Evolutionary conservation across 2,329 filamentous ascomycete genomes (phyloP).

Genomic region (Diaporthe longicolla): DNA sequence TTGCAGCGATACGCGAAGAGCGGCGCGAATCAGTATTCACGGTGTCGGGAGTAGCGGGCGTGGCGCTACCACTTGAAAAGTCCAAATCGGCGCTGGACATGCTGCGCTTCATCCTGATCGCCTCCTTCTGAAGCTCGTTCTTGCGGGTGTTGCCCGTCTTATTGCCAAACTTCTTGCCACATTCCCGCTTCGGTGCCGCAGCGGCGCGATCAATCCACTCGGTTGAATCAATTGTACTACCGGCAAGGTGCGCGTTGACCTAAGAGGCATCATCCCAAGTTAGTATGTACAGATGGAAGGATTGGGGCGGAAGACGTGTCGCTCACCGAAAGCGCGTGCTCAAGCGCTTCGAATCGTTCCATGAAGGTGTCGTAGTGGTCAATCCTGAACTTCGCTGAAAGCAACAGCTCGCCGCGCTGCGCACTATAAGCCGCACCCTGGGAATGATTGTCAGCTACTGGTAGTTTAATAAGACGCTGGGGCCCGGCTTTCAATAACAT

Average conservation of each 20-base stretch:
- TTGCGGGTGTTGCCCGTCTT: too few species aligned
- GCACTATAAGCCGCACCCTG: background rate
- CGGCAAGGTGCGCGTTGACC: background rate
- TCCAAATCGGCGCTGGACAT: background rate
- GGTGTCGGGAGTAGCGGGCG: too few species aligned
- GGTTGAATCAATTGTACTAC: background rate
- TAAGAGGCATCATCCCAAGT: background rate
- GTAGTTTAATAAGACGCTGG: too few species aligned
- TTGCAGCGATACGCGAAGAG: background rate
- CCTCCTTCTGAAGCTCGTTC: too few species aligned
- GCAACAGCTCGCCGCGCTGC: background rate
- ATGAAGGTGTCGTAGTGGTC: background rate
- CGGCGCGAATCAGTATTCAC: background rate
- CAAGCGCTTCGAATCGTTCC: background rate
- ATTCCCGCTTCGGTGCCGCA: background rate
- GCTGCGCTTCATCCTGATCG: too few species aligned
- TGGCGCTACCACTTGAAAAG: too few species aligned
- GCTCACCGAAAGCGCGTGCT: background rate
- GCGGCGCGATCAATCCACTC: background rate
- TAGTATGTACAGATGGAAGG: fast-evolving
- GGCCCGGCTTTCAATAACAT: background rate
- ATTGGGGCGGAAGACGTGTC: too few species aligned
- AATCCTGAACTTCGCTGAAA: background rate
- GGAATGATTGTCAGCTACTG: background rate
- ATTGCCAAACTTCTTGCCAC: background rate